Conservation (phyloP, 2,329 filamentous ascomycete genomes). For the Cladosporium sp. region DNA sequence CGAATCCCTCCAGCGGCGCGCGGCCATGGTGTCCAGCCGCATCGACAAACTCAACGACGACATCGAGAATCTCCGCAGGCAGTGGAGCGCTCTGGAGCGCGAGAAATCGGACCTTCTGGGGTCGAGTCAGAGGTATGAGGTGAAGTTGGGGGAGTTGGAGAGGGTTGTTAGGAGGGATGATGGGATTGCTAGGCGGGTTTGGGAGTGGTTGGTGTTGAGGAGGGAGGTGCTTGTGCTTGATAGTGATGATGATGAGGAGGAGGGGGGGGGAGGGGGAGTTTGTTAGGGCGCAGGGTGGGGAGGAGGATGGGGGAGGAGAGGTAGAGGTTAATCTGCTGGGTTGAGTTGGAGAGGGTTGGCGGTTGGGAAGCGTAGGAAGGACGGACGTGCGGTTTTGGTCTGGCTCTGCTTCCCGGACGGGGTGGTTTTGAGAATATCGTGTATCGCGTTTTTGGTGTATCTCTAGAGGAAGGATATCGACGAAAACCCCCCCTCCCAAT, state of each 20-base stretch:
- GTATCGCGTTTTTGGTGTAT: too few relatives aligned
- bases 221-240: conserved; percentile 4
- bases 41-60: conserved; percentile 1
- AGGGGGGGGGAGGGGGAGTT: neutral
- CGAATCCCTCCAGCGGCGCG: too few relatives aligned
- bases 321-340: too few relatives aligned
- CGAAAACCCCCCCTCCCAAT: too few relatives aligned
- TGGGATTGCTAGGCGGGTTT: neutral
- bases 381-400: too few relatives aligned
- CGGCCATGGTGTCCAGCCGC: neutral
- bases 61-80: conserved; percentile 1
- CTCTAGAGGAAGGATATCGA: too few relatives aligned
- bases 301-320: too few relatives aligned
- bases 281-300: too few relatives aligned
- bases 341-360: too few relatives aligned
- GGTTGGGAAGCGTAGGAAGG: too few relatives aligned
- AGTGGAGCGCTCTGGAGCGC: conserved; percentile 5
- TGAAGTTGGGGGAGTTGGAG: neutral
- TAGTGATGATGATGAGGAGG: neutral
- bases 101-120: neutral
- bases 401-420: too few relatives aligned
- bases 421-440: too few relatives aligned
- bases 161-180: conserved; percentile 1
- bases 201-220: neutral
- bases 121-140: neutral